phyloP scores from a whole-genome alignment of 2,329 filamentous ascomycete genomes.

The Fulvia fulva region DNA sequence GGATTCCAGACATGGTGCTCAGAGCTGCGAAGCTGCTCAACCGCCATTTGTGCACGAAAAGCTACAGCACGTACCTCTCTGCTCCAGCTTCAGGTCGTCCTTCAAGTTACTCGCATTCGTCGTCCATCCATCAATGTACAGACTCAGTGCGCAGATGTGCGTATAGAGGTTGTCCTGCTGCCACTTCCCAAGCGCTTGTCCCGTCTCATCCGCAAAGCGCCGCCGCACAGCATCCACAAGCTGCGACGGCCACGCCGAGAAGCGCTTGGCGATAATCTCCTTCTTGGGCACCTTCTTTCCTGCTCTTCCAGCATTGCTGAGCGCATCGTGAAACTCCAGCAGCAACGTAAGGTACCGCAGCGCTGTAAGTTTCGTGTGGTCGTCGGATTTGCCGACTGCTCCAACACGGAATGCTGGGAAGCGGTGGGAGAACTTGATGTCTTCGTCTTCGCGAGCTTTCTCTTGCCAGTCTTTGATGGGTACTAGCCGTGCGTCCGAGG shows the following conservation, averaged over 20 bases:
- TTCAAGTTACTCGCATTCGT: conserved; percentile 67
- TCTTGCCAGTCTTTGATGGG: conserved; percentile 73
- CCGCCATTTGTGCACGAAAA: background rate
- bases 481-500: conserved; percentile 63
- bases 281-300: conserved; percentile 54
- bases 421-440: conserved; percentile 54
- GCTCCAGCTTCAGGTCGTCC: conserved; percentile 68
- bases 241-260: conserved; percentile 54
- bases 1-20: background rate
- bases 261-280: conserved; percentile 57
- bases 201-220: conserved; percentile 60
- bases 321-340: conserved; percentile 45
- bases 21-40: background rate
- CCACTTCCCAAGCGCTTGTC: conserved; percentile 63
- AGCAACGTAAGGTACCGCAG: conserved; percentile 48
- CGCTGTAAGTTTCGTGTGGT: conserved; percentile 45
- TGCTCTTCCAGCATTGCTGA: conserved; percentile 30
- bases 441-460: conserved; percentile 54
- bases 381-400: conserved; percentile 52
- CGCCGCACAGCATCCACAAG: conserved; percentile 64
- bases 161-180: conserved; percentile 69
- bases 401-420: conserved; percentile 64
- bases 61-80: conserved; percentile 47
- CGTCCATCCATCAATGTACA: conserved; percentile 69
- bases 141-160: conserved; percentile 66